A percentile compares a stretch with the other conserved stretches of the same genome.
Evolutionary conservation across 2,329 filamentous ascomycete genomes (phyloP).

Genomic region (Fusarium tjaetaba): DNA sequence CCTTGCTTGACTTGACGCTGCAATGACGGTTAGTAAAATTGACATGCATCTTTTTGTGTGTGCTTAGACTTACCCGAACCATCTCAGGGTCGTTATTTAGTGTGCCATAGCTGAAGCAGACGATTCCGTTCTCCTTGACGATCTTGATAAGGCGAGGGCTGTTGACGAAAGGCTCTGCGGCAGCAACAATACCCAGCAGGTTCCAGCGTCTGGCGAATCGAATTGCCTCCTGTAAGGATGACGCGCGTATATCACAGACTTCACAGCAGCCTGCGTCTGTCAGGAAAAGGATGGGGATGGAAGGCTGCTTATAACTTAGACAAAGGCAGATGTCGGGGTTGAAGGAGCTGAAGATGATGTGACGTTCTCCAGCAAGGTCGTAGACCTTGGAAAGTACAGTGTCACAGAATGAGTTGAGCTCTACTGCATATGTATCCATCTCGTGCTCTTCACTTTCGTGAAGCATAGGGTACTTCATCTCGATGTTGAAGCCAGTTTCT

Average conservation of each 20-base stretch:
- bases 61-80: conserved; percentile 74
- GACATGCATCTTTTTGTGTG: background rate
- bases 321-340: conserved; percentile 97
- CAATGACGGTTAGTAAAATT: conserved; percentile 26
- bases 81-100: conserved; percentile 88
- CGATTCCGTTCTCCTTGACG: conserved; percentile 91
- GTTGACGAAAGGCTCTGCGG: conserved; percentile 88
- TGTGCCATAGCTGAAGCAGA: conserved; percentile 94
- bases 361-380: conserved; percentile 81
- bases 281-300: conserved; percentile 93
- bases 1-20: conserved; percentile 92
- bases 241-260: conserved; percentile 90
- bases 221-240: conserved; percentile 92
- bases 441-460: conserved; percentile 94
- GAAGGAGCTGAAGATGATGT: conserved; percentile 97
- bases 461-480: conserved; percentile 99
- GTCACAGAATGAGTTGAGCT: conserved; percentile 96
- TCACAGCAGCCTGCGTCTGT: conserved; percentile 85
- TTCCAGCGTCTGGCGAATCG: conserved; percentile 97
- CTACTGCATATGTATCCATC: conserved; percentile 96
- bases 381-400: conserved; percentile 92
- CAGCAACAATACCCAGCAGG: conserved; percentile 86
- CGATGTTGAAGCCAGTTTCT: conserved; percentile 94
- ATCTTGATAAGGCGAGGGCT: conserved; percentile 90
- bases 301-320: conserved; percentile 95